Conservation (phyloP, 2,329 filamentous ascomycete species). For the Ilyonectria sp. region DNA sequence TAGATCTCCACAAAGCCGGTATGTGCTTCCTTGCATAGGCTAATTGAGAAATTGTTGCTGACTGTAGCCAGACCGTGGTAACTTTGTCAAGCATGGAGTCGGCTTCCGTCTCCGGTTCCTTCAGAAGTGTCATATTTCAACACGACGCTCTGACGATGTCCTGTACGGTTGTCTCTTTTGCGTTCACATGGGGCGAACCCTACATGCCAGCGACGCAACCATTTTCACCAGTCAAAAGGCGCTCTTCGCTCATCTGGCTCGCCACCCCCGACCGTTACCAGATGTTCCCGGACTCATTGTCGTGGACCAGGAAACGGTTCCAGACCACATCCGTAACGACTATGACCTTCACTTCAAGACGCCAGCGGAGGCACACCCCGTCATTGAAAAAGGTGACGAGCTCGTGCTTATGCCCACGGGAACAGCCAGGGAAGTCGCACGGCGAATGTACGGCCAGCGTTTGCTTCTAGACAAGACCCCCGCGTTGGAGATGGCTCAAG, state of each 20-base stretch:
- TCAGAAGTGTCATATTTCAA: conserved; percentile 68
- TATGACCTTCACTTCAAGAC: conserved; percentile 67
- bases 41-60: conserved; percentile 18
- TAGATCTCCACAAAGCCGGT: conserved; percentile 66
- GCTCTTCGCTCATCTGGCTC: conserved; percentile 67
- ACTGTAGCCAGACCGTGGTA: conserved; percentile 59
- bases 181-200: conserved; percentile 63
- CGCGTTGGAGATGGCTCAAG: conserved; percentile 63
- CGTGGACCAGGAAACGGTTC: conserved; percentile 61
- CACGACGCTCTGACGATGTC: conserved; percentile 66
- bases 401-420: conserved; percentile 61
- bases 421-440: conserved; percentile 62
- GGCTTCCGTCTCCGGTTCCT: conserved; percentile 69
- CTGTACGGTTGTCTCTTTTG: conserved; percentile 71
- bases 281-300: conserved; percentile 64
- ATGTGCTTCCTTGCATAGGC: conserved; percentile 39
- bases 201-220: conserved; percentile 69
- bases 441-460: conserved; percentile 63
- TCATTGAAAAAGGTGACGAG: conserved; percentile 58
- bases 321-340: conserved; percentile 60
- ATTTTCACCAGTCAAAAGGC: conserved; percentile 69
- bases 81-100: conserved; percentile 62
- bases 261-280: conserved; percentile 69
- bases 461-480: conserved; percentile 61
- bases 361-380: conserved; percentile 58